Evolutionary conservation across 192 early-diverging fungal species (phyloP).

Genomic region (Coemansia sp.): DNA sequence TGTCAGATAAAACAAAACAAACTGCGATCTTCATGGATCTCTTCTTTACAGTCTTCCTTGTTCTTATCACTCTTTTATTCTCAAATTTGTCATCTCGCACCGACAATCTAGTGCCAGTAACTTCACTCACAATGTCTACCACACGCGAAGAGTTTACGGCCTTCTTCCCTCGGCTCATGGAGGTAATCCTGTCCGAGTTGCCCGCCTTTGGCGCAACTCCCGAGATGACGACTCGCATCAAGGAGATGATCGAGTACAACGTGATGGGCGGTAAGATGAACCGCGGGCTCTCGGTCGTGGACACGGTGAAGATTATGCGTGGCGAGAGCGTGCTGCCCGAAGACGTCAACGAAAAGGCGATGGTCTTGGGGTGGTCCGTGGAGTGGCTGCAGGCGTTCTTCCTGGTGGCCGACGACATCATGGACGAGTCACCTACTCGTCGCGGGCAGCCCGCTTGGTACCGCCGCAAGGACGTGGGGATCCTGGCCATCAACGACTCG

Average conservation of each 20-base stretch:
- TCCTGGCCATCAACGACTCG: slow-evolving; percentile 93
- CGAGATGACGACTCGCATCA: slow-evolving; percentile 66
- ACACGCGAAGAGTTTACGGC: slow-evolving; percentile 61
- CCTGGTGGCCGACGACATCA: slow-evolving; percentile 97
- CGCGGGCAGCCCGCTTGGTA: slow-evolving; percentile 99
- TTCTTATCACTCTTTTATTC: background rate
- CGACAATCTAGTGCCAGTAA: background rate
- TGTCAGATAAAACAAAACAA: too few species aligned
- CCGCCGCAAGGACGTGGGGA: slow-evolving; percentile 74
- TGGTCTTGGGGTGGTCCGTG: slow-evolving; percentile 92
- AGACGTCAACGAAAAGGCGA: slow-evolving; percentile 82
- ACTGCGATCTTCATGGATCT: too few species aligned
- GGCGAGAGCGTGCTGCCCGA: slow-evolving; percentile 62
- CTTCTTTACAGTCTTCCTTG: background rate
- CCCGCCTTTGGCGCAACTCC: slow-evolving; percentile 64
- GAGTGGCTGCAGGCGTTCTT: slow-evolving; percentile 99
- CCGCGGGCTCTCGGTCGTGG: slow-evolving; percentile 93
- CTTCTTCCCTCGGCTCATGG: slow-evolving; percentile 69
- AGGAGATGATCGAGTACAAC: slow-evolving; percentile 62
- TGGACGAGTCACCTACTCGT: slow-evolving; percentile 93
- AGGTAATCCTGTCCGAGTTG: slow-evolving; percentile 74
- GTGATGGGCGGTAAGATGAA: slow-evolving; percentile 89
- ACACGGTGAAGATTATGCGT: slow-evolving; percentile 79
- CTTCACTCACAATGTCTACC: slow-evolving; percentile 27
- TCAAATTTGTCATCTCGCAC: background rate